Percentiles rank a stretch among this genome's conserved stretches.
Conservation (phyloP, 495 filamentous ascomycete species). For the Alectoria sarmentosa region DNA sequence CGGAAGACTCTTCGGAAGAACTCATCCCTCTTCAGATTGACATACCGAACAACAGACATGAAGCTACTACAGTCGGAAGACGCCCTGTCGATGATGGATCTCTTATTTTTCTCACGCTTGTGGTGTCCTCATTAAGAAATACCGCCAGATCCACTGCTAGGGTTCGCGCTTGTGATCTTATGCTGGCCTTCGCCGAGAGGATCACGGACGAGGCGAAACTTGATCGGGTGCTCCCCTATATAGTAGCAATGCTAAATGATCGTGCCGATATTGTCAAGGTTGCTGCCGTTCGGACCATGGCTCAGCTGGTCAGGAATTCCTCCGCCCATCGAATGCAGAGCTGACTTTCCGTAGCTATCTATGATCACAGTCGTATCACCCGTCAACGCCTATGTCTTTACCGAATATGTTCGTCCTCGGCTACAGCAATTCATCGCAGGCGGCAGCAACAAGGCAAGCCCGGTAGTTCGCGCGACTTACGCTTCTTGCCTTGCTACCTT, state of each 20-base stretch:
- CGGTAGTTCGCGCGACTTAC: slow-evolving; percentile 79
- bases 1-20: slow-evolving; percentile 26
- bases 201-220: slow-evolving; percentile 95
- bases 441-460: slow-evolving; percentile 48
- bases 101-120: slow-evolving; percentile 80
- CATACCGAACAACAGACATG: slow-evolving; percentile 73
- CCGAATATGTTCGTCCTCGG: slow-evolving; percentile 86
- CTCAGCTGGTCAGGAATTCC: slow-evolving; percentile 55
- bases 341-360: slow-evolving; percentile 46
- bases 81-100: slow-evolving; percentile 73
- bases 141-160: slow-evolving; percentile 81
- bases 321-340: neutral
- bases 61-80: slow-evolving; percentile 29
- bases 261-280: slow-evolving; percentile 74
- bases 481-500: slow-evolving; percentile 87
- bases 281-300: slow-evolving; percentile 74
- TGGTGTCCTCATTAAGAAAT: slow-evolving; percentile 81
- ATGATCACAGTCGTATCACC: slow-evolving; percentile 83
- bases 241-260: slow-evolving; percentile 76
- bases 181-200: slow-evolving; percentile 86
- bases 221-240: slow-evolving; percentile 86
- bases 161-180: slow-evolving; percentile 83
- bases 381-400: slow-evolving; percentile 90
- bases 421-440: slow-evolving; percentile 63
- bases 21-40: slow-evolving; percentile 75